phyloP scores from a whole-genome alignment of 164 flowering plant species.

The Litsea cubeba region DNA sequence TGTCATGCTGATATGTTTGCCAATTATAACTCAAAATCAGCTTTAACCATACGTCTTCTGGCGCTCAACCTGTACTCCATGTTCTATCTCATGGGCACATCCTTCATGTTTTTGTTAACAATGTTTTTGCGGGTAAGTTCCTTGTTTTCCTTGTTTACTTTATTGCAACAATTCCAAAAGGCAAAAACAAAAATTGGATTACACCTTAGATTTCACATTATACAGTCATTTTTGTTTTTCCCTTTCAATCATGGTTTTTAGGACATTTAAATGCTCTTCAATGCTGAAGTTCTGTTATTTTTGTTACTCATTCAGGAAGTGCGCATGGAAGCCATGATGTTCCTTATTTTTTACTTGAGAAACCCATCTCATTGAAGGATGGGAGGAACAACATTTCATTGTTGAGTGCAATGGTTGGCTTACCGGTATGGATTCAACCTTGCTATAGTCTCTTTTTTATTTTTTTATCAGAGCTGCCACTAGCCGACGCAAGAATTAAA shows the following conservation, averaged over 20 bases:
- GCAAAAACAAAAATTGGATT: too few species aligned
- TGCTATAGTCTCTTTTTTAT: not conserved
- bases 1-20: not conserved
- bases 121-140: conserved; percentile 35
- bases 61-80: conserved; percentile 24
- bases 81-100: conserved; percentile 57
- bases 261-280: not conserved
- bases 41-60: conserved; percentile 27
- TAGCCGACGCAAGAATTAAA: not conserved
- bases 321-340: conserved; percentile 48
- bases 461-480: not conserved
- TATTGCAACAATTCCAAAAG: too few species aligned
- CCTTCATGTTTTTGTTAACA: conserved; percentile 64
- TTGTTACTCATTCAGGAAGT: conserved; percentile 36
- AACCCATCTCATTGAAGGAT: conserved; percentile 23
- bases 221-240: not conserved
- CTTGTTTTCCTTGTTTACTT: not conserved
- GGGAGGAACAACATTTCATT: conserved; percentile 65
- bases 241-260: too few species aligned
- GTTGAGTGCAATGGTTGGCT: conserved; percentile 79
- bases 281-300: not conserved
- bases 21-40: conserved; percentile 25
- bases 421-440: conserved; percentile 51
- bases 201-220: not conserved
- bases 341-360: conserved; percentile 26